phyloP scores from a whole-genome alignment of 2,329 filamentous ascomycete species.

The Emericellopsis cladophorae region DNA sequence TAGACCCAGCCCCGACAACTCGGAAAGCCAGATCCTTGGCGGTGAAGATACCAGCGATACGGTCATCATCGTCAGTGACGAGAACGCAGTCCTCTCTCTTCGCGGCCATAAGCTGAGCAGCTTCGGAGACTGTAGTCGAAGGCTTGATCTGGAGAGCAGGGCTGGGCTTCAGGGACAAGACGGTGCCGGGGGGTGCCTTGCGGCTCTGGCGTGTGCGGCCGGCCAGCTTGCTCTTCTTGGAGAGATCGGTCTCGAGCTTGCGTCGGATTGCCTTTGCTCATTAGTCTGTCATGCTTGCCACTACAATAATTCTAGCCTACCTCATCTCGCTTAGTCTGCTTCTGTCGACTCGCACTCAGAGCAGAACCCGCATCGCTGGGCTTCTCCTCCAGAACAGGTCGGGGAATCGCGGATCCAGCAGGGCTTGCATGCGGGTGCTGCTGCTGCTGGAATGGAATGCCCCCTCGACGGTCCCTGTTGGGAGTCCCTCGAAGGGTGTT shows the following conservation, averaged over 20 bases:
- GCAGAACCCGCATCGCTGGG: conserved; percentile 52
- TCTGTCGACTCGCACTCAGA: conserved; percentile 86
- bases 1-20: conserved; percentile 82
- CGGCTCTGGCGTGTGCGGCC: conserved; percentile 71
- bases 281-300: background rate
- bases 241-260: conserved; percentile 95
- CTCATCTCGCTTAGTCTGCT: conserved; percentile 97
- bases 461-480: conserved; percentile 3
- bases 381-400: conserved; percentile 48
- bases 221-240: conserved; percentile 83
- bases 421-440: conserved; percentile 35
- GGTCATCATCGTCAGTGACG: conserved; percentile 94
- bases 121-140: conserved; percentile 83
- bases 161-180: conserved; percentile 89
- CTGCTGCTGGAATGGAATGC: conserved; percentile 2
- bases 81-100: conserved; percentile 97
- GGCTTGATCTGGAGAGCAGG: conserved; percentile 97
- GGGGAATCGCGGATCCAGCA: conserved; percentile 53
- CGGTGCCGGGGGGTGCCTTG: conserved; percentile 91
- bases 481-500: conserved; percentile 3
- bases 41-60: conserved; percentile 97
- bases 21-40: conserved; percentile 97
- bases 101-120: conserved; percentile 95
- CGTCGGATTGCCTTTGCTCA: conserved; percentile 73
- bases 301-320: conserved; percentile 33